Evolutionary conservation across 306 rosid genomes (phyloP).

Genomic region (Malus asiatica): DNA sequence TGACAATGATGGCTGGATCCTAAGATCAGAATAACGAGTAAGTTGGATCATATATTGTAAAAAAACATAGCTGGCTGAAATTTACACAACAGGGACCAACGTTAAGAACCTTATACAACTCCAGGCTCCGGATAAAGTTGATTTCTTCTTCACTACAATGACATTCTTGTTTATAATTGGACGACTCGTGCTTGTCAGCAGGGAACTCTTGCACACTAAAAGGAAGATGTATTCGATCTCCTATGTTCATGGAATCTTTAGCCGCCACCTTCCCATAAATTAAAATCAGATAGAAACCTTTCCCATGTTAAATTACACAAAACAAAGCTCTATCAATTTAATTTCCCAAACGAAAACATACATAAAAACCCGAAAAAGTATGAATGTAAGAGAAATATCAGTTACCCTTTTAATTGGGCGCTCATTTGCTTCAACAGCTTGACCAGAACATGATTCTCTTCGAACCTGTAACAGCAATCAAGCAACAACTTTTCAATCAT

Average conservation of each 20-base stretch:
- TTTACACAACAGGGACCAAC: background rate
- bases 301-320: background rate
- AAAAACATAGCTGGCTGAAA: background rate
- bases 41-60: background rate
- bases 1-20: conserved; percentile 74
- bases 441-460: conserved; percentile 27
- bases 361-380: background rate
- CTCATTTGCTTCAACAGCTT: conserved; percentile 12
- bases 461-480: conserved; percentile 44
- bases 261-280: conserved; percentile 49
- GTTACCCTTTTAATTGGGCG: conserved; percentile 48
- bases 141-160: conserved; percentile 47
- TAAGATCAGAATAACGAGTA: conserved; percentile 11
- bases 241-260: conserved; percentile 54
- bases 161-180: conserved; percentile 23
- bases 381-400: background rate
- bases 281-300: conserved; percentile 11
- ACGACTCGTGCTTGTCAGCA: conserved; percentile 21
- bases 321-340: background rate
- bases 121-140: conserved; percentile 46
- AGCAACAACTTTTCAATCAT: background rate
- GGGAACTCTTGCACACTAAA: conserved; percentile 39
- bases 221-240: conserved; percentile 73
- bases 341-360: background rate
- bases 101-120: conserved; percentile 57